Conservation (phyloP, 208 protist species). For the Vickermania spadyakhi region DNA sequence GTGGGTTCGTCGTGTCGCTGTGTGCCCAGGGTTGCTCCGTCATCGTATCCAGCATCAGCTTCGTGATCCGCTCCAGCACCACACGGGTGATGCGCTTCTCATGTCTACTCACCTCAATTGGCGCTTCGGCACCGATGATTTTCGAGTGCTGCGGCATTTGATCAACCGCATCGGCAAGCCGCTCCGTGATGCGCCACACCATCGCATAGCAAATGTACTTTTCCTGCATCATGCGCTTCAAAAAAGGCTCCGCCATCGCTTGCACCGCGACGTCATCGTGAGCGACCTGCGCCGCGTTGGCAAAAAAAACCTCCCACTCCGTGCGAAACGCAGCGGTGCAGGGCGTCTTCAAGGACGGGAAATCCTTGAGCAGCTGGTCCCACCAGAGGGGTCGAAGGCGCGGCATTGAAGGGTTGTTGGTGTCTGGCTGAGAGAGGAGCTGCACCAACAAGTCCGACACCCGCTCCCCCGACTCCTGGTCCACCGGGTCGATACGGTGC, state of each 20-base stretch:
- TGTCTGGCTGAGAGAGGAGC: neutral
- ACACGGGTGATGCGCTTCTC: constrained; percentile 38
- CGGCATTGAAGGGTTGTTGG: constrained; percentile 15
- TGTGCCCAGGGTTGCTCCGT: constrained; percentile 76
- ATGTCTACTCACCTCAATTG: constrained; percentile 11
- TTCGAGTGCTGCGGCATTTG: constrained; percentile 12
- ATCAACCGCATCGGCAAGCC: constrained; percentile 55
- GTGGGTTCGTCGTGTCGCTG: constrained; percentile 58
- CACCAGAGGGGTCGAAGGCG: constrained; percentile 59
- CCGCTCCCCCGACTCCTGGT: neutral
- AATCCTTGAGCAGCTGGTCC: constrained; percentile 64
- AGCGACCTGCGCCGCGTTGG: constrained; percentile 43
- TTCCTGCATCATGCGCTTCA: constrained; percentile 63
- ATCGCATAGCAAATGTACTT: constrained; percentile 78
- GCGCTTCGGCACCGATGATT: neutral
- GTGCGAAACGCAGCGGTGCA: constrained; percentile 43
- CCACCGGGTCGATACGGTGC: constrained; percentile 52
- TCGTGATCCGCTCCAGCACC: constrained; percentile 80
- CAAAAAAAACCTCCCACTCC: constrained; percentile 67
- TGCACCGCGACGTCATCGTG: constrained; percentile 64
- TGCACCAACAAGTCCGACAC: neutral
- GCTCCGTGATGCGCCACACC: constrained; percentile 82
- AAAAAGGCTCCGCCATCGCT: constrained; percentile 46
- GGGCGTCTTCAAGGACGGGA: constrained; percentile 63
- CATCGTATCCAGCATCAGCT: constrained; percentile 82